These are phyloP conservation scores for Pelargonium myrrhifolium DNA, from an alignment of 441 rosid species.

Conservation along the genomic window DNA sequence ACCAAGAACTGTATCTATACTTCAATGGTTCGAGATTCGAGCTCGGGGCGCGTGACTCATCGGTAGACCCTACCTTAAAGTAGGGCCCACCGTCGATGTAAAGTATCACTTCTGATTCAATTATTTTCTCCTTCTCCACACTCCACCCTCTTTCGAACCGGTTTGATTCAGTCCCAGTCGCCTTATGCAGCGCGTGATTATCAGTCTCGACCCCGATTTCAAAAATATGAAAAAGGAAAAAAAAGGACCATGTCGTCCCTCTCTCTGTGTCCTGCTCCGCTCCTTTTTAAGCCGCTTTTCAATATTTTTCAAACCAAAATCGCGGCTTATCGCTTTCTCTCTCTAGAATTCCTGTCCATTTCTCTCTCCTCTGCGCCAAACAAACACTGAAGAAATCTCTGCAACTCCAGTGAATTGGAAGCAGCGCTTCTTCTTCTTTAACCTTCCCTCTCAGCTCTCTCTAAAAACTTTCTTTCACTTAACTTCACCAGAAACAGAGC, in stretches of 20 bases:
- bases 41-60: conserved; percentile 14
- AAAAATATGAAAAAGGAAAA: not conserved
- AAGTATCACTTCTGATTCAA: not conserved
- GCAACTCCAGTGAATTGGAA: conserved; percentile 11
- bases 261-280: conserved; percentile 6
- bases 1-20: not conserved
- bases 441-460: not conserved
- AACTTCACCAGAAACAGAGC: not conserved
- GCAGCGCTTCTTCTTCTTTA: conserved; percentile 4
- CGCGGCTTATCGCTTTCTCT: conserved; percentile 27
- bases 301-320: conserved; percentile 28
- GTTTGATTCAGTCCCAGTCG: not conserved
- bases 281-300: conserved; percentile 30
- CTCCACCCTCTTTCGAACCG: not conserved
- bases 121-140: not conserved
- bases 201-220: not conserved
- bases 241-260: not conserved
- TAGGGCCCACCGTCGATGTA: conserved; percentile 7
- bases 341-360: conserved; percentile 11
- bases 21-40: conserved; percentile 23
- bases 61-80: conserved; percentile 9
- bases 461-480: not conserved
- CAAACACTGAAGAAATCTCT: conserved; percentile 1
- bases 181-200: not conserved
- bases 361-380: conserved; percentile 8